Conservation (phyloP, 139 green algal genomes). For the Pleodorina starrii region DNA sequence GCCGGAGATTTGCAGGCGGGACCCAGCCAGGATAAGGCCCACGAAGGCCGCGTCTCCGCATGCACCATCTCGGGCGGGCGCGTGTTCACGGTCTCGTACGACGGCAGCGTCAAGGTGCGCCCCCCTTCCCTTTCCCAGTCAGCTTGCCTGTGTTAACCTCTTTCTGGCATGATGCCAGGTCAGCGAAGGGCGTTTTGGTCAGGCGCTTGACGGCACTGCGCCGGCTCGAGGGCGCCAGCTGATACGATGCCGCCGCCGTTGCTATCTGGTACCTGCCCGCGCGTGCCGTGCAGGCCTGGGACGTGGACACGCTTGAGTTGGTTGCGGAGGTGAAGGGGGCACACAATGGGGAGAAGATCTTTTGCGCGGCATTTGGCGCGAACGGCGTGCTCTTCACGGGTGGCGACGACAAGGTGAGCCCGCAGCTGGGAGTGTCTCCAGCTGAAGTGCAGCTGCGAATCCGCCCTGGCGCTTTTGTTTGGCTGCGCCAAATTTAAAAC, state of each 20-base stretch:
- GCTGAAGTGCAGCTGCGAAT: too few species aligned
- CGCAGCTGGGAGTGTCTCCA: not conserved
- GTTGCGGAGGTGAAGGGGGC: constrained; percentile 64
- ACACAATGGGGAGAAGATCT: constrained; percentile 74
- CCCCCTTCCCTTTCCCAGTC: too few species aligned
- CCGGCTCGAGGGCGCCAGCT: too few species aligned
- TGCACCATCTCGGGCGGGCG: constrained; percentile 57
- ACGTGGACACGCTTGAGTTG: constrained; percentile 69
- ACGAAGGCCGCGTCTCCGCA: constrained; percentile 74
- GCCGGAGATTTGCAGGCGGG: constrained; percentile 67
- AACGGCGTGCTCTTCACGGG: constrained; percentile 81
- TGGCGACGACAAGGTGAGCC: constrained; percentile 76
- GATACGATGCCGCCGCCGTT: too few species aligned
- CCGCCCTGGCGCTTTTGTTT: too few species aligned
- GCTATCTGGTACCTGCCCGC: too few species aligned
- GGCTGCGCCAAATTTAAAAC: too few species aligned
- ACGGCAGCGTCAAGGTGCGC: constrained; percentile 74
- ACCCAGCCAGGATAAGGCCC: constrained; percentile 66
- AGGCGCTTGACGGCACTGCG: too few species aligned
- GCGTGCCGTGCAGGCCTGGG: constrained; percentile 76
- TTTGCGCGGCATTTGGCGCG: constrained; percentile 63
- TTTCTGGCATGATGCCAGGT: too few species aligned
- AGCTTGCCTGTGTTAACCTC: too few species aligned
- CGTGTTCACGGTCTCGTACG: constrained; percentile 73
- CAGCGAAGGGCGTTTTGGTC: too few species aligned